Evolutionary conservation across 345 rosid species (phyloP).

Genomic region (Noccaea bulbosa): DNA sequence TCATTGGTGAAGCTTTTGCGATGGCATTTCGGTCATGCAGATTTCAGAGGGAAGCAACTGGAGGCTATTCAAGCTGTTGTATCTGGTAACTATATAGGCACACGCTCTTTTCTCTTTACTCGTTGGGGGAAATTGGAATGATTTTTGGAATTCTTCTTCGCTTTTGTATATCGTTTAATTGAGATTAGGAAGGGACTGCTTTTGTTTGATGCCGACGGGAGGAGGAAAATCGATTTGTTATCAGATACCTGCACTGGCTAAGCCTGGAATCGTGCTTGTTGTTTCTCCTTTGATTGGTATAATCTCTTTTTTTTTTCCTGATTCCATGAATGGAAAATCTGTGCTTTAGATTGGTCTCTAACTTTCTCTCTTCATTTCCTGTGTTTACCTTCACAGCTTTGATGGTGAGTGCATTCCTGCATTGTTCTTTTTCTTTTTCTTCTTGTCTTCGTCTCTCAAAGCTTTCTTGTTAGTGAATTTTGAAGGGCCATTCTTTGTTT

Average conservation of each 20-base stretch:
- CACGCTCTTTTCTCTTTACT: neutral
- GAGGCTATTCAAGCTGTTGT: slow-evolving; percentile 89
- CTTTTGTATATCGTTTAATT: slow-evolving; percentile 2
- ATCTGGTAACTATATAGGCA: slow-evolving; percentile 51
- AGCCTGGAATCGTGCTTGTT: slow-evolving; percentile 84
- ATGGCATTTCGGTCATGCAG: slow-evolving; percentile 90
- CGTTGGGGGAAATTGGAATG: neutral
- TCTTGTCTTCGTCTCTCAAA: neutral
- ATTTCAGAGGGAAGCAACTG: slow-evolving; percentile 85
- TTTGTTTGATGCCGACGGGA: slow-evolving; percentile 97
- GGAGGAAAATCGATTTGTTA: slow-evolving; percentile 98
- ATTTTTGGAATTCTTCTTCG: neutral
- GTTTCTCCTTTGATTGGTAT: slow-evolving; percentile 93
- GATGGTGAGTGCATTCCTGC: slow-evolving; percentile 64
- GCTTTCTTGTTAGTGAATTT: neutral
- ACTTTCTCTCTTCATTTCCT: slow-evolving; percentile 26
- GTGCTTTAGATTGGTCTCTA: slow-evolving; percentile 14
- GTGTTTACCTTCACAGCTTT: slow-evolving; percentile 61
- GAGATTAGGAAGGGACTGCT: slow-evolving; percentile 69
- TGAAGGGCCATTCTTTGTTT: slow-evolving; percentile 8
- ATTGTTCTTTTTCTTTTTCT: neutral
- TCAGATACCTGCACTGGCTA: slow-evolving; percentile 94
- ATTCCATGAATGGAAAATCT: slow-evolving; percentile 1
- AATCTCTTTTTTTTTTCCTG: slow-evolving; percentile 19
- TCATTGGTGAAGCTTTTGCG: slow-evolving; percentile 80